These are phyloP conservation scores for Chlorella variabilis DNA, from an alignment of 163 green algal genomes.

Conservation along the genomic window DNA sequence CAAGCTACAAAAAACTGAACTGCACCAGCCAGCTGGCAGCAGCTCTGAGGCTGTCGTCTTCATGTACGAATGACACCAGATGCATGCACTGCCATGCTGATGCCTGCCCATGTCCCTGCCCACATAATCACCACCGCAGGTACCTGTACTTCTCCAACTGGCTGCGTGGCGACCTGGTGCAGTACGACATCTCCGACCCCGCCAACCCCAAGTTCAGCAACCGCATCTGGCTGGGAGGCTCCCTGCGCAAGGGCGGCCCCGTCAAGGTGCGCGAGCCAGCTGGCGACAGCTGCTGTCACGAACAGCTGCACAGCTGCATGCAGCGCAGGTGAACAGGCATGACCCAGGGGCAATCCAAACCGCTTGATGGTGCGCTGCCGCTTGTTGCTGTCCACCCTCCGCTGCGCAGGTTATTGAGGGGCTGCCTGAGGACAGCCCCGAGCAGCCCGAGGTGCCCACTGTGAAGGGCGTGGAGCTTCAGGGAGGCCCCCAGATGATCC, in stretches of 20 bases:
- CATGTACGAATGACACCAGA: too few species aligned
- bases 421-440: conserved; percentile 57
- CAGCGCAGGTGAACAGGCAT: too few species aligned
- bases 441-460: conserved; percentile 61
- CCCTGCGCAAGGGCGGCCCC: conserved; percentile 61
- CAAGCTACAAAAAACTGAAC: not conserved
- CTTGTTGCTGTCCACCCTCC: not conserved
- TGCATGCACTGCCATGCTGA: not conserved
- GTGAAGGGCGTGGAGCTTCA: conserved; percentile 63
- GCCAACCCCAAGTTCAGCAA: conserved; percentile 64
- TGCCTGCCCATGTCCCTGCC: not conserved
- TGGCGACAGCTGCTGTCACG: too few species aligned
- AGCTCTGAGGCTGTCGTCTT: not conserved
- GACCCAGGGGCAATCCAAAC: too few species aligned
- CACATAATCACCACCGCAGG: not conserved
- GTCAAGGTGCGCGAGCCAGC: conserved; percentile 72
- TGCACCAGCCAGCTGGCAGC: not conserved
- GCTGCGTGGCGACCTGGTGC: conserved; percentile 75
- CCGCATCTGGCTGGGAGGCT: conserved; percentile 80
- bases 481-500: conserved; percentile 90
- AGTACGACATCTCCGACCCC: conserved; percentile 87
- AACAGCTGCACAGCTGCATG: too few species aligned
- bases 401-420: conserved; percentile 62
- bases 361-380: too few species aligned
- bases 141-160: conserved; percentile 85